Conservation (phyloP, 495 filamentous ascomycete genomes). For the Penicillium odoratum region DNA sequence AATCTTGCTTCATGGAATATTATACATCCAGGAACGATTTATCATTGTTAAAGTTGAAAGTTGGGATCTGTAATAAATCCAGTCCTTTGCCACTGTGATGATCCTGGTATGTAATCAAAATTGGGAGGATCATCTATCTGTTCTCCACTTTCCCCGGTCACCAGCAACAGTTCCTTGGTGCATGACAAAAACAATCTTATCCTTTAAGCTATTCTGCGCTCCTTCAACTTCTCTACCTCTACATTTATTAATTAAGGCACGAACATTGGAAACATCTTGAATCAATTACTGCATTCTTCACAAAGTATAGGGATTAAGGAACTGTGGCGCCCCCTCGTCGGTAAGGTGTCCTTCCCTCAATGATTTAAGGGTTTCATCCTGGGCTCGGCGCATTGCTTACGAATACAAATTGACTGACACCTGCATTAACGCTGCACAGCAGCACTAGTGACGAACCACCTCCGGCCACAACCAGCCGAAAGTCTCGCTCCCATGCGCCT, state of each 20-base stretch:
- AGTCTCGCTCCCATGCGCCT: slow-evolving; percentile 12
- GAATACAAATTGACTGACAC: not conserved
- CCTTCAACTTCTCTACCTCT: not conserved
- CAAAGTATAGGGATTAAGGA: not conserved
- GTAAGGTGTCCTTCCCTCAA: not conserved
- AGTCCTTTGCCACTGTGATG: not conserved
- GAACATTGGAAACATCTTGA: not conserved
- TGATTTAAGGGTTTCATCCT: not conserved
- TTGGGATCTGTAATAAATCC: not conserved
- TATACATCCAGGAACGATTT: slow-evolving; percentile 10
- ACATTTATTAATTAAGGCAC: too few relatives aligned
- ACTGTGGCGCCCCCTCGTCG: not conserved
- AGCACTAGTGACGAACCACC: not conserved
- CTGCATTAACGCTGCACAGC: not conserved
- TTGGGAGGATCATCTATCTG: not conserved
- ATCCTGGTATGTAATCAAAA: not conserved
- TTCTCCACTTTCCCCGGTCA: not conserved
- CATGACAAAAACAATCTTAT: not conserved
- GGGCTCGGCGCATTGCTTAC: not conserved
- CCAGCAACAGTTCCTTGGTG: not conserved
- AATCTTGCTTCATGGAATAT: slow-evolving; percentile 19
- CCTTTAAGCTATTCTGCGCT: not conserved
- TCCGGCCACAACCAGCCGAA: not conserved
- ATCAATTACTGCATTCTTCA: not conserved
- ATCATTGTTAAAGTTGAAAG: not conserved